Conservation (phyloP, 2,329 filamentous ascomycete species). For the Claviceps capensis region DNA sequence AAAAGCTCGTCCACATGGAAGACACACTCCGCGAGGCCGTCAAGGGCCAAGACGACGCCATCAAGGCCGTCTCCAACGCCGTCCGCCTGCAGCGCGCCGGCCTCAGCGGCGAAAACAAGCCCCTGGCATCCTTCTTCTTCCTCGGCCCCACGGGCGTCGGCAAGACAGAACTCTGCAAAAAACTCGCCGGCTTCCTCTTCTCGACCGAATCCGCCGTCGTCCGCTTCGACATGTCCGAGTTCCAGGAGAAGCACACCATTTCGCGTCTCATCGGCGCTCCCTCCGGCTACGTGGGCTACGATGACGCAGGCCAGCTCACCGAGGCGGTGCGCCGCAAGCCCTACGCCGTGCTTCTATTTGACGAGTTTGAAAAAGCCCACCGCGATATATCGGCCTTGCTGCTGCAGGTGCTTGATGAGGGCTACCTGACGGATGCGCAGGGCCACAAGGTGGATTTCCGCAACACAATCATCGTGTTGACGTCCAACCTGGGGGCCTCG, state of each 20-base stretch:
- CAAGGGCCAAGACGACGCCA: conserved; percentile 85
- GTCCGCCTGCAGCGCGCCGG: conserved; percentile 90
- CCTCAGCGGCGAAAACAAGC: conserved; percentile 79
- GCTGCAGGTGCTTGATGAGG: conserved; percentile 89
- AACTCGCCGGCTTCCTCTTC: conserved; percentile 85
- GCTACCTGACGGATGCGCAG: conserved; percentile 88
- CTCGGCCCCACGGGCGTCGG: conserved; percentile 91
- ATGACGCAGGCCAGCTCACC: conserved; percentile 90
- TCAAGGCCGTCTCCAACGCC: conserved; percentile 81
- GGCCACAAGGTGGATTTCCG: conserved; percentile 95
- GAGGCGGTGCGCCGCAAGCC: conserved; percentile 91
- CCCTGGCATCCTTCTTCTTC: conserved; percentile 94
- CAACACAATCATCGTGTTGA: conserved; percentile 93
- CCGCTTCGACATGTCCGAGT: conserved; percentile 95
- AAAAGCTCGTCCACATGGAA: conserved; percentile 94
- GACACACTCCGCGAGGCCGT: conserved; percentile 72
- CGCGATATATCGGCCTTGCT: conserved; percentile 85
- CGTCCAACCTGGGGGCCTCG: conserved; percentile 86
- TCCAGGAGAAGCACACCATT: conserved; percentile 94
- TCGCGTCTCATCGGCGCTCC: conserved; percentile 85
- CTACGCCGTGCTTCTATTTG: conserved; percentile 86
- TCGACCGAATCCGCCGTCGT: conserved; percentile 83
- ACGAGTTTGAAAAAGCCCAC: conserved; percentile 97
- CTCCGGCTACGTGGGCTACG: conserved; percentile 91
- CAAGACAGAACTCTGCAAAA: conserved; percentile 95